phyloP scores from a whole-genome alignment of 768 basidiomycete genomes.

The Agaricus subrufescens region DNA sequence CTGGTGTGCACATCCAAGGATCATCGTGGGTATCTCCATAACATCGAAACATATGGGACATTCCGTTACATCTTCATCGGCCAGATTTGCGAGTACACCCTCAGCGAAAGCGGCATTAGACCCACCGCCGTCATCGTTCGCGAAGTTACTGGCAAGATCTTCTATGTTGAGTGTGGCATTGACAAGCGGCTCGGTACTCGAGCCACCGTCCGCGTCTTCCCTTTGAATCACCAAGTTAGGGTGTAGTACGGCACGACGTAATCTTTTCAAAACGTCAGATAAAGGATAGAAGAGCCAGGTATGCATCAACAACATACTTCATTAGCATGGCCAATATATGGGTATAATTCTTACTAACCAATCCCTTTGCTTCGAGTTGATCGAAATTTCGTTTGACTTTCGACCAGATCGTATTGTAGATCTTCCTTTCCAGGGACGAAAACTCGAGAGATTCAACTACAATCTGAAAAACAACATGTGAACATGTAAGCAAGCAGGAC shows the following conservation, averaged over 20 bases:
- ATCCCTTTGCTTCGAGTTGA: constrained; percentile 71
- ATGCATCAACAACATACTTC: constrained; percentile 50
- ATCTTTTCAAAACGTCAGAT: constrained; percentile 32
- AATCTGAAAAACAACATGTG: constrained; percentile 35
- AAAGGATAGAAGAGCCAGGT: background rate
- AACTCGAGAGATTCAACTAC: constrained; percentile 74
- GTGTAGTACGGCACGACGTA: constrained; percentile 91
- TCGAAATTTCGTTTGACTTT: constrained; percentile 81
- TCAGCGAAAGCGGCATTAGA: constrained; percentile 48
- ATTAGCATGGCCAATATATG: constrained; percentile 93
- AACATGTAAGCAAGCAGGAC: background rate
- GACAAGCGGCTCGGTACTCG: constrained; percentile 26
- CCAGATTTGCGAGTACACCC: constrained; percentile 59
- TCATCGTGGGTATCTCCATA: constrained; percentile 63
- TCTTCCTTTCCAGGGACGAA: constrained; percentile 71
- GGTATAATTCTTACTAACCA: constrained; percentile 76
- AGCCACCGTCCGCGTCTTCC: constrained; percentile 30
- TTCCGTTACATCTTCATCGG: constrained; percentile 50
- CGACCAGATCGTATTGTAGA: constrained; percentile 84
- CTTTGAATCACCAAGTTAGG: constrained; percentile 72
- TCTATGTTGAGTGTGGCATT: constrained; percentile 51
- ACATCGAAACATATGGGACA: constrained; percentile 83
- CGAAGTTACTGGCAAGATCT: constrained; percentile 52
- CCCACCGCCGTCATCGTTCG: constrained; percentile 27
- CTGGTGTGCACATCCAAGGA: constrained; percentile 74